Conservation (phyloP, 108 stramenopile genomes). For the Pelagomonas calceolata region DNA sequence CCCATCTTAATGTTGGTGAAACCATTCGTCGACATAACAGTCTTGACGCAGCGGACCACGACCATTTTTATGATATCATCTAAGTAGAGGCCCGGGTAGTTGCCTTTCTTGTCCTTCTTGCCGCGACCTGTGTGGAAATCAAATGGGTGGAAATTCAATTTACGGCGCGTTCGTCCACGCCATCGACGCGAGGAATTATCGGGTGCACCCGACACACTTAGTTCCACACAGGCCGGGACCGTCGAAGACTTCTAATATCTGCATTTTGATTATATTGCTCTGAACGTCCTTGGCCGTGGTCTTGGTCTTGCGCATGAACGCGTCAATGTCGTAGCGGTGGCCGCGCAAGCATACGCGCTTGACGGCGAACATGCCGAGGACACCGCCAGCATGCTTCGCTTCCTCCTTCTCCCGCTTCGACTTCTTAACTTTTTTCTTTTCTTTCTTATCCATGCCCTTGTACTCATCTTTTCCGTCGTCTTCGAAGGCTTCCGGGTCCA, state of each 20-base stretch:
- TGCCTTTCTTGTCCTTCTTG: no score
- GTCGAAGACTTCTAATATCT: neutral
- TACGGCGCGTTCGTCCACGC: no score
- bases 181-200: no score
- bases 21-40: neutral
- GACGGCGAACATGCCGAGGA: neutral
- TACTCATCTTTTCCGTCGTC: no score
- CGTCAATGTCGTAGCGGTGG: neutral
- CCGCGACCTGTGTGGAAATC: no score
- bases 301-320: neutral
- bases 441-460: neutral
- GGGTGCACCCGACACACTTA: no score
- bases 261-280: neutral
- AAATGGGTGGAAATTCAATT: no score
- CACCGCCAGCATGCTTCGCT: neutral
- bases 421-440: no score
- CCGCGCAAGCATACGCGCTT: neutral
- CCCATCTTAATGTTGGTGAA: neutral
- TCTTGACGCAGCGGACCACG: neutral
- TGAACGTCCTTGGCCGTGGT: neutral
- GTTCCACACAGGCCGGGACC: no score
- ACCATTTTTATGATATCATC: neutral
- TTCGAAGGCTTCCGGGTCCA: no score
- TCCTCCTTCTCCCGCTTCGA: neutral
- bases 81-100: neutral